Evolutionary conservation across 2,329 filamentous ascomycete genomes (phyloP).

Genomic region (Aspergillus candidus): DNA sequence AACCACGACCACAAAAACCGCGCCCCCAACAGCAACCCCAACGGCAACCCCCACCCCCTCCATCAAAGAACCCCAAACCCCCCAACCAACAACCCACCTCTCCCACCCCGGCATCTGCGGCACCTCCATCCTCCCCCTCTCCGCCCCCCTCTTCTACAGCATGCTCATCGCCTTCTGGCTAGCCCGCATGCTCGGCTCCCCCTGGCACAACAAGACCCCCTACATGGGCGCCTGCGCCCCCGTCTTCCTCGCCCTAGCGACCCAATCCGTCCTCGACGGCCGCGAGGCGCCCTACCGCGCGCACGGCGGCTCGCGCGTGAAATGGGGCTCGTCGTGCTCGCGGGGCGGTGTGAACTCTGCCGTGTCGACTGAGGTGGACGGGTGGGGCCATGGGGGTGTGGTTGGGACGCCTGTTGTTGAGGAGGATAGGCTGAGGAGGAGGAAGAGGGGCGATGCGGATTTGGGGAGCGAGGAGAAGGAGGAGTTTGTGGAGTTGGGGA

Average conservation of each 20-base stretch:
- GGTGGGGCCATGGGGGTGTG: slow-evolving; percentile 66
- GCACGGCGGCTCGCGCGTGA: slow-evolving; percentile 56
- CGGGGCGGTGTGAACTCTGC: slow-evolving; percentile 54
- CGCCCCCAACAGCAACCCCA: slow-evolving; percentile 5
- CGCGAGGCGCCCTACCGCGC: slow-evolving; percentile 46
- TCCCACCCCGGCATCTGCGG: slow-evolving; percentile 81
- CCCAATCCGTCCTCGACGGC: slow-evolving; percentile 42
- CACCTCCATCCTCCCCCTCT: slow-evolving; percentile 73
- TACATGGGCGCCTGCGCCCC: slow-evolving; percentile 72
- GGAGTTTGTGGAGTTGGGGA: slow-evolving; percentile 36
- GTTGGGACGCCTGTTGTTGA: slow-evolving; percentile 48
- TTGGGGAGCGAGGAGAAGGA: slow-evolving; percentile 45
- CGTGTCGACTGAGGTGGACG: slow-evolving; percentile 74
- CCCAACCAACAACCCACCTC: slow-evolving; percentile 58
- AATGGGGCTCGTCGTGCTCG: slow-evolving; percentile 78
- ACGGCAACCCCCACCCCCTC: slow-evolving; percentile 14
- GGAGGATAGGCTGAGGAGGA: slow-evolving; percentile 47
- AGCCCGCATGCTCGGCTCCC: slow-evolving; percentile 71
- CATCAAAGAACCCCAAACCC: not conserved
- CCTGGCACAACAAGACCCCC: slow-evolving; percentile 75
- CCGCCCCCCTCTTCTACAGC: slow-evolving; percentile 60
- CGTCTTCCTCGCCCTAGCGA: slow-evolving; percentile 69
- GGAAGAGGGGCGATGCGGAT: slow-evolving; percentile 54
- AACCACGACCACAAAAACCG: slow-evolving; percentile 13
- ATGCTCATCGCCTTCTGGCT: slow-evolving; percentile 66